These are phyloP conservation scores for Colletotrichum camelliae DNA, from an alignment of 2,329 filamentous ascomycete genomes.

Conservation along the genomic window DNA sequence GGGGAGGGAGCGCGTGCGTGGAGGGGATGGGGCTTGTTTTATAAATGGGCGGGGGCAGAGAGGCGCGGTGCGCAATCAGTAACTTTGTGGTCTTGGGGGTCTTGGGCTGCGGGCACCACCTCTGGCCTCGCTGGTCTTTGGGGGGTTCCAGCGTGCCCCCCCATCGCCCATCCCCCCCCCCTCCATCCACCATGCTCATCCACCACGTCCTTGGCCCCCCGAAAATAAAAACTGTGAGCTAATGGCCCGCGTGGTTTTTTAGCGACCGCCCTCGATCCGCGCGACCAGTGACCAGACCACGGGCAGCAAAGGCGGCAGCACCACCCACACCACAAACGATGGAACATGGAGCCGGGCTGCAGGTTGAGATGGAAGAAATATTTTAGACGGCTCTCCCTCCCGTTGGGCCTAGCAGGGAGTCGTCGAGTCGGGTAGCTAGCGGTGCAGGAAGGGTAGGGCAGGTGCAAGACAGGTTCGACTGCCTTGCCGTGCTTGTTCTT, in stretches of 20 bases:
- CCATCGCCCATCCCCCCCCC: not conserved
- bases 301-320: not conserved
- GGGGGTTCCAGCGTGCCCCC: not conserved
- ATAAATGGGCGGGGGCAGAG: conserved; percentile 60
- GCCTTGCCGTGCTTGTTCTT: not conserved
- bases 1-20: conserved; percentile 51
- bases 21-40: conserved; percentile 61
- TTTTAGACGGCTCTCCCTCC: not conserved
- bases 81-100: conserved; percentile 27
- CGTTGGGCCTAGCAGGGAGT: not conserved
- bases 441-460: not conserved
- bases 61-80: conserved; percentile 62
- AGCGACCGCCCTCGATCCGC: not conserved
- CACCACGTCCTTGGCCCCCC: not conserved
- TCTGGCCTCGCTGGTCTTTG: not conserved
- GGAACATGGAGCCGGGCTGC: not conserved
- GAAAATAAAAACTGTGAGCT: not conserved
- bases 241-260: not conserved
- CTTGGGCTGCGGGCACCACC: not conserved
- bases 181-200: not conserved
- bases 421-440: not conserved
- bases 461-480: not conserved
- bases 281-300: not conserved
- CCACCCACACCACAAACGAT: not conserved
- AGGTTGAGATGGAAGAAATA: not conserved